These are phyloP conservation scores for Phytophthora vignae DNA, from an alignment of 352 stramenopile species.

Conservation along the genomic window DNA sequence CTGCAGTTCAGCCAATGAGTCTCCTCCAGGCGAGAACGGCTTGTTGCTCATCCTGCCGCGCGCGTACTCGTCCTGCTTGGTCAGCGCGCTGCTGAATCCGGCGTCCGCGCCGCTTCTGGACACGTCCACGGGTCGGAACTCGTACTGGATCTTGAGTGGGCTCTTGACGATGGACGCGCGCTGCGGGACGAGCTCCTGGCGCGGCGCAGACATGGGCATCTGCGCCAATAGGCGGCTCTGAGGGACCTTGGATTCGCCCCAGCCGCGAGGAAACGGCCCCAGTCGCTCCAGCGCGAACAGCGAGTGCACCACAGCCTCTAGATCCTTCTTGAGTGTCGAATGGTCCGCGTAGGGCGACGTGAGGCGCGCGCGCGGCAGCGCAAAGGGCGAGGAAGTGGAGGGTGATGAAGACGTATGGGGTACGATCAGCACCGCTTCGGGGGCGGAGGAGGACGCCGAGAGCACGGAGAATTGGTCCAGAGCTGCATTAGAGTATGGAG, in stretches of 20 bases:
- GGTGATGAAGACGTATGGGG: conserved; percentile 13
- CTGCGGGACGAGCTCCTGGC: conserved; percentile 62
- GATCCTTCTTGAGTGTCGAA: conserved; percentile 25
- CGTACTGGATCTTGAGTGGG: conserved; percentile 66
- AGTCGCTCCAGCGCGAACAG: conserved; percentile 57
- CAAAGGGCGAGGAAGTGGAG: conserved; percentile 37
- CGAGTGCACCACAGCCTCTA: conserved; percentile 41
- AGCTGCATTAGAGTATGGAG: conserved; percentile 18
- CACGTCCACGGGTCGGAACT: conserved; percentile 56
- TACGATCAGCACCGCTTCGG: conserved; percentile 58
- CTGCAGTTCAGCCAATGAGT: conserved; percentile 55
- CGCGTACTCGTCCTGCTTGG: conserved; percentile 83
- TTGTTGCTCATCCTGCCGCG: conserved; percentile 84
- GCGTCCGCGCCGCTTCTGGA: conserved; percentile 44
- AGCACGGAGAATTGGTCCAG: conserved; percentile 59
- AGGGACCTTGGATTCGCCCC: conserved; percentile 19
- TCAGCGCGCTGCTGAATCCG: conserved; percentile 71
- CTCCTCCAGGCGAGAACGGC: conserved; percentile 69
- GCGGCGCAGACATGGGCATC: conserved; percentile 67
- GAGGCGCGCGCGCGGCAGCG: conserved; percentile 48
- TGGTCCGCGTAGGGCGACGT: conserved; percentile 44
- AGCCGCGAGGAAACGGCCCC: conserved; percentile 40
- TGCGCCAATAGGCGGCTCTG: conserved; percentile 76
- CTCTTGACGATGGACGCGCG: conserved; percentile 56
- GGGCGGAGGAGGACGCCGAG: conserved; percentile 52